Percentiles rank a stretch among this genome's conserved stretches.
Evolutionary conservation across 371 early-diverging fungal species (phyloP).

Genomic region (Mortierella sp.): DNA sequence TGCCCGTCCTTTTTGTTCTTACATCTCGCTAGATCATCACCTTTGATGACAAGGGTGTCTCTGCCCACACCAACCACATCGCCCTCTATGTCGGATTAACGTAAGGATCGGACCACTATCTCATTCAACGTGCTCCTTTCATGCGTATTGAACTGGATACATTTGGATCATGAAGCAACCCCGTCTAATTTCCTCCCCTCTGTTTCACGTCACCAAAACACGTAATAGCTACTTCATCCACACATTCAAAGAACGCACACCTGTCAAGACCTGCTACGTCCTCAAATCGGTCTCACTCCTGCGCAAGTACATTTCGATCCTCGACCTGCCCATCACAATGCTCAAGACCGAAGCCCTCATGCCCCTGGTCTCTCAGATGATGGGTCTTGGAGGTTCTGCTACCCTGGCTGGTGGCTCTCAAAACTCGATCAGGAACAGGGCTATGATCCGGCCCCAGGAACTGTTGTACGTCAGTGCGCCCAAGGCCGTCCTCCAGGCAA

Average conservation of each 20-base stretch:
- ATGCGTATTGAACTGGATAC: too few species aligned
- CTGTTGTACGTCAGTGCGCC: slow-evolving; percentile 71
- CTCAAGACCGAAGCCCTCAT: slow-evolving; percentile 39
- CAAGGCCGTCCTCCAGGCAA: slow-evolving; percentile 53
- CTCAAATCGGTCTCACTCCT: slow-evolving; percentile 73
- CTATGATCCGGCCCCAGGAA: slow-evolving; percentile 22
- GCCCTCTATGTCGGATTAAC: slow-evolving; percentile 84
- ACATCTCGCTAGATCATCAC: slow-evolving; percentile 79
- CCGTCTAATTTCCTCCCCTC: too few species aligned
- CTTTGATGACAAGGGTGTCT: slow-evolving; percentile 94
- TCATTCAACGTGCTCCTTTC: too few species aligned
- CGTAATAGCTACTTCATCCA: slow-evolving; percentile 49
- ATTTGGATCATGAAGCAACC: too few species aligned
- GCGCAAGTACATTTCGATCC: slow-evolving; percentile 84
- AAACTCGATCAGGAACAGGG: slow-evolving; percentile 2
- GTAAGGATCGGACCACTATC: slow-evolving; percentile 57
- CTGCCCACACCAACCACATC: slow-evolving; percentile 95
- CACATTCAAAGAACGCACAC: slow-evolving; percentile 50
- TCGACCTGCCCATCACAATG: slow-evolving; percentile 64
- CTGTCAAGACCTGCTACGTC: slow-evolving; percentile 64
- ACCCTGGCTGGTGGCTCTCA: slow-evolving; percentile 19
- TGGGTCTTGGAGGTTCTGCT: slow-evolving; percentile 24
- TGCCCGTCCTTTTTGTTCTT: neutral
- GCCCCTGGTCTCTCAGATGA: slow-evolving; percentile 31
- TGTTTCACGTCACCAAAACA: neutral